Conservation (phyloP, 306 rosid species). For the Potentilla sterilis region DNA sequence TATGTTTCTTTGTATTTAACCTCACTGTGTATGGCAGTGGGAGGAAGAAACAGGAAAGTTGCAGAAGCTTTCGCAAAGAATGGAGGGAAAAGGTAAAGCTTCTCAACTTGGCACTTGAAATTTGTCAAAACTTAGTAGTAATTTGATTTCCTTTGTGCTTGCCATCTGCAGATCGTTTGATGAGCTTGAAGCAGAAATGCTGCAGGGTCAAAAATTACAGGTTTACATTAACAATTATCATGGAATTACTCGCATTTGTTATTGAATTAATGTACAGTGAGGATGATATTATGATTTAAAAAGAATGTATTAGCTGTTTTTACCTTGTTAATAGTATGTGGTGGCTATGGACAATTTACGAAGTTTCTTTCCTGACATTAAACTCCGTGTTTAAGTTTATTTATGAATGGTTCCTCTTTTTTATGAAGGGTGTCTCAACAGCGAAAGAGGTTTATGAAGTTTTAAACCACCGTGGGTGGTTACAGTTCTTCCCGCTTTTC, state of each 20-base stretch:
- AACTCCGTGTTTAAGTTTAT: conserved; percentile 1
- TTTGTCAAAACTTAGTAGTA: not conserved
- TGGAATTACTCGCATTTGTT: conserved; percentile 13
- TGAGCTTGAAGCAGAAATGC: conserved; percentile 81
- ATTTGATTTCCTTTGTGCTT: conserved; percentile 3
- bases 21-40: conserved; percentile 57
- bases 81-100: conserved; percentile 68
- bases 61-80: conserved; percentile 80
- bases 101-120: conserved; percentile 13
- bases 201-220: conserved; percentile 94
- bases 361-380: not conserved
- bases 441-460: conserved; percentile 87
- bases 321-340: not conserved
- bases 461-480: conserved; percentile 75
- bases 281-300: not conserved
- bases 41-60: conserved; percentile 95
- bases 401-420: not conserved
- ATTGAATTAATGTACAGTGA: not conserved
- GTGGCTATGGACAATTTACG: not conserved
- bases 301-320: not conserved
- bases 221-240: conserved; percentile 29
- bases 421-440: conserved; percentile 81
- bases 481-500: conserved; percentile 76
- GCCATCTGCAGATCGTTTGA: conserved; percentile 63
- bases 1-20: conserved; percentile 15